A percentile compares a stretch with the other conserved stretches of the same genome.
phyloP scores from a whole-genome alignment of 345 rosid species.

The Salix udensis region DNA sequence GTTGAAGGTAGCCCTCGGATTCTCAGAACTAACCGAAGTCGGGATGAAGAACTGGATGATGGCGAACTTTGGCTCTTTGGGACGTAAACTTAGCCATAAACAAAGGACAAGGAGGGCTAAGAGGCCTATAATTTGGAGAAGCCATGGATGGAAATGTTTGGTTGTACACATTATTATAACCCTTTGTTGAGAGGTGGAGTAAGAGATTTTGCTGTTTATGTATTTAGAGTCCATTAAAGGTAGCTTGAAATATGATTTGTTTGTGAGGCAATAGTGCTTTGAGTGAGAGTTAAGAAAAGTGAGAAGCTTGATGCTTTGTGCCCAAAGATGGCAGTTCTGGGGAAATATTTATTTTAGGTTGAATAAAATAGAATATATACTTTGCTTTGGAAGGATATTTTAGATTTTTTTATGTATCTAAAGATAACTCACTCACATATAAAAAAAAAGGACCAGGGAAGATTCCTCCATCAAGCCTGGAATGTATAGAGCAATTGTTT shows the following conservation, averaged over 20 bases:
- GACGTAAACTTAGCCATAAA: constrained; percentile 37
- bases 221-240: background rate
- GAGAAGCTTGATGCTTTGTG: background rate
- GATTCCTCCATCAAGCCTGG: too few species aligned
- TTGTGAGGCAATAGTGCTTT: background rate
- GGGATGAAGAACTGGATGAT: constrained; percentile 31
- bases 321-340: background rate
- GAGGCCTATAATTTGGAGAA: constrained; percentile 33
- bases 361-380: background rate
- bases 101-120: constrained; percentile 30
- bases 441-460: background rate
- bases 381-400: background rate
- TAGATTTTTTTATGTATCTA: background rate
- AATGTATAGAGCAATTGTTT: too few species aligned
- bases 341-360: background rate
- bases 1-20: constrained; percentile 7
- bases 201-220: background rate
- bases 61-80: constrained; percentile 25
- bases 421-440: background rate
- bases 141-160: constrained; percentile 25
- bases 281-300: background rate
- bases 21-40: background rate
- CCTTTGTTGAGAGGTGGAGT: background rate
- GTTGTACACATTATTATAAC: constrained; percentile 19
- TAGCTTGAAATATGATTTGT: background rate